phyloP scores from a whole-genome alignment of 768 basidiomycete genomes.

The Sporobolomyces roseus region DNA sequence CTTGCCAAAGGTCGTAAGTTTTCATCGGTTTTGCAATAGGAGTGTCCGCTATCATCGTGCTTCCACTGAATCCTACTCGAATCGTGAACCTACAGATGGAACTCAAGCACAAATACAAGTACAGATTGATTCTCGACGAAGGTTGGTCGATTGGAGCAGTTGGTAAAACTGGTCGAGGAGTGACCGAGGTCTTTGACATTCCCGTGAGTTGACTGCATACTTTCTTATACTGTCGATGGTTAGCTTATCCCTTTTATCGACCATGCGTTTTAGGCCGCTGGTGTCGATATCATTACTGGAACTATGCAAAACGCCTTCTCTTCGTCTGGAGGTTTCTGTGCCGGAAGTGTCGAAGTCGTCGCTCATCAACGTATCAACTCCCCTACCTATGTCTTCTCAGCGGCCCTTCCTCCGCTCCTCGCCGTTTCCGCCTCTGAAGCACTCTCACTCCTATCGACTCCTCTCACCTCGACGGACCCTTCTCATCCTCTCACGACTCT shows the following conservation, averaged over 20 bases:
- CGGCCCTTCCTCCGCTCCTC: conserved; percentile 83
- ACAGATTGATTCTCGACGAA: conserved; percentile 90
- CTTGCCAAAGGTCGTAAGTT: conserved; percentile 77
- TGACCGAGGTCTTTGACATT: conserved; percentile 91
- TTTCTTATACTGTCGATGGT: too few species aligned
- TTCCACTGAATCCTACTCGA: too few species aligned
- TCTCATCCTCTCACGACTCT: conserved; percentile 61
- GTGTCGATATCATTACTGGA: conserved; percentile 92
- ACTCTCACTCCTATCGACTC: conserved; percentile 69
- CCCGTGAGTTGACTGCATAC: conserved; percentile 58
- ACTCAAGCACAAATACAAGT: conserved; percentile 91
- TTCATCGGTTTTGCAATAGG: too few species aligned
- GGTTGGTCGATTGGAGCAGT: conserved; percentile 87
- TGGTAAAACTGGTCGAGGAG: conserved; percentile 85
- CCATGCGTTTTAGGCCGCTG: conserved; percentile 67
- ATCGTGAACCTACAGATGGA: conserved; percentile 62
- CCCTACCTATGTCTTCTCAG: conserved; percentile 91
- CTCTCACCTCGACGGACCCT: conserved; percentile 54
- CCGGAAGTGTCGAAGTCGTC: conserved; percentile 73
- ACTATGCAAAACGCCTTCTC: conserved; percentile 79
- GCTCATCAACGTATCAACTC: conserved; percentile 64
- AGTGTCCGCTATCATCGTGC: too few species aligned
- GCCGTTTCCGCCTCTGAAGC: conserved; percentile 82
- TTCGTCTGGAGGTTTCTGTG: conserved; percentile 90
- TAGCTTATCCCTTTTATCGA: too few species aligned